Conservation (phyloP, 2,329 filamentous ascomycete species). For the Sclerotinia trifoliorum region DNA sequence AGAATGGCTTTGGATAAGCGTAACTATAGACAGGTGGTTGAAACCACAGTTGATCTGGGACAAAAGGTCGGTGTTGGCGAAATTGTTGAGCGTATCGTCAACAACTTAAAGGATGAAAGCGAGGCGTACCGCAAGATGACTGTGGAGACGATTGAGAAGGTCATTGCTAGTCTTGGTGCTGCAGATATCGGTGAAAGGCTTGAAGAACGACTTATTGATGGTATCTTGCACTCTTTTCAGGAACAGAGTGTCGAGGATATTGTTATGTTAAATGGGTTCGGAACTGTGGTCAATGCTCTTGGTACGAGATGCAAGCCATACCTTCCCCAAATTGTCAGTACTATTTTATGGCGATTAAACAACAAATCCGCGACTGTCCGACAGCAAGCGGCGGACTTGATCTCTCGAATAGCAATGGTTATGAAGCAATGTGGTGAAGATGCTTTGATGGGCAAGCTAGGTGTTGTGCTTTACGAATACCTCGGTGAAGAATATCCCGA, state of each 20-base stretch:
- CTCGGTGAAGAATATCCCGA: constrained; percentile 98
- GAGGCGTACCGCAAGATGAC: constrained; percentile 99
- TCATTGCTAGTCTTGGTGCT: constrained; percentile 87
- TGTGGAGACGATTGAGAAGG: constrained; percentile 94
- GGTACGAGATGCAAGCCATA: constrained; percentile 95
- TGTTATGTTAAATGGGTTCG: constrained; percentile 95
- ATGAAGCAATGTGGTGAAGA: constrained; percentile 99
- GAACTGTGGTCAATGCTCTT: constrained; percentile 93
- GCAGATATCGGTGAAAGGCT: constrained; percentile 91
- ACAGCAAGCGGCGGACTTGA: constrained; percentile 93
- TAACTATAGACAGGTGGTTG: constrained; percentile 96
- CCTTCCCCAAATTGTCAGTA: constrained; percentile 93
- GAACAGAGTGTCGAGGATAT: constrained; percentile 97
- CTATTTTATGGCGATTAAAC: constrained; percentile 93
- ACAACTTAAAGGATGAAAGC: constrained; percentile 96
- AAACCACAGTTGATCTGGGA: constrained; percentile 94
- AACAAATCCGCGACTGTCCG: constrained; percentile 97
- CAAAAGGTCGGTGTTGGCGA: constrained; percentile 98
- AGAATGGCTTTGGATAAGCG: constrained; percentile 96
- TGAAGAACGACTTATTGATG: constrained; percentile 91
- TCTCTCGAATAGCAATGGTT: constrained; percentile 95
- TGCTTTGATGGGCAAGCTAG: constrained; percentile 90
- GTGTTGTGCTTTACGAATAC: constrained; percentile 94
- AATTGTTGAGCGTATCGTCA: constrained; percentile 89
- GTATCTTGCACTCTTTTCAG: constrained; percentile 94